Conservation (phyloP, 192 early-diverging fungal species). For the Geranomyces variabilis region DNA sequence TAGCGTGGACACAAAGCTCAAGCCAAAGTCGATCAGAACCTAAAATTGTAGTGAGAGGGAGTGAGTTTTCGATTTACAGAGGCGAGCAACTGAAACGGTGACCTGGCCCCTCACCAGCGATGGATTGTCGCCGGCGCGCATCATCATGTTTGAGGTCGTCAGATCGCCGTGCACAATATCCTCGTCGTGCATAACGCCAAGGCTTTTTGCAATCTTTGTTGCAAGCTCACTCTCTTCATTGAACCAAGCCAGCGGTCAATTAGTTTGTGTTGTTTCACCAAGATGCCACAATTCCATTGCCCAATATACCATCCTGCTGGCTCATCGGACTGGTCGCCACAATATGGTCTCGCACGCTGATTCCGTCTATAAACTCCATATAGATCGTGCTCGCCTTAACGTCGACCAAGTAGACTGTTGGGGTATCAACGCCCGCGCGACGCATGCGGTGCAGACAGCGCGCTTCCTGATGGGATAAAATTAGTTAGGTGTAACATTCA, state of each 20-base stretch:
- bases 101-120: too few species aligned
- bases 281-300: too few species aligned
- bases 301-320: neutral
- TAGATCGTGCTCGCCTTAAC: slow-evolving; percentile 71
- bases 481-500: neutral
- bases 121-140: slow-evolving; percentile 44
- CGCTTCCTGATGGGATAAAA: slow-evolving; percentile 71
- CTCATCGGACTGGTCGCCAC: neutral
- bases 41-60: neutral
- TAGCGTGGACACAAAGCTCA: slow-evolving; percentile 82
- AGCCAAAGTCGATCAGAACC: slow-evolving; percentile 95
- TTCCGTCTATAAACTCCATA: slow-evolving; percentile 87
- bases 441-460: slow-evolving; percentile 76
- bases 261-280: too few species aligned
- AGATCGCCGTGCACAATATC: slow-evolving; percentile 96
- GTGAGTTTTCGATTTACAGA: too few species aligned
- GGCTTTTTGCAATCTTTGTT: slow-evolving; percentile 47
- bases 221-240: slow-evolving; percentile 12
- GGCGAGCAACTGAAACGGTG: too few species aligned
- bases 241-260: too few species aligned
- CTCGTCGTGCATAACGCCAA: slow-evolving; percentile 80
- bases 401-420: slow-evolving; percentile 83
- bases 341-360: slow-evolving; percentile 70
- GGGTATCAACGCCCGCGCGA: slow-evolving; percentile 76
- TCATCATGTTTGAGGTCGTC: slow-evolving; percentile 93